Evolutionary conservation across 1,139 yeast genomes (phyloP).

Genomic region (Geotrichum candidum): DNA sequence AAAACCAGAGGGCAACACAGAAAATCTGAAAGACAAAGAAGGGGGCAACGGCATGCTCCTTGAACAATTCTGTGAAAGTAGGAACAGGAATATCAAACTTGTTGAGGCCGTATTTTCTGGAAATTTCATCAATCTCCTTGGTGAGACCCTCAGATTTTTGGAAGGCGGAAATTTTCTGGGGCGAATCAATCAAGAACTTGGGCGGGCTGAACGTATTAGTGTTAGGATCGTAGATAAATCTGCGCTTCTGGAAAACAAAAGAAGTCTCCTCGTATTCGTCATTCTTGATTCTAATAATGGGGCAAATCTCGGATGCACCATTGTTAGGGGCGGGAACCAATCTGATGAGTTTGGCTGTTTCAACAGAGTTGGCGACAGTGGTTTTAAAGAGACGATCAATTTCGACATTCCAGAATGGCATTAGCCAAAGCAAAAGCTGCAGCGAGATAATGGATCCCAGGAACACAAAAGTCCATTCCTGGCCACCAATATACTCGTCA

Average conservation of each 20-base stretch:
- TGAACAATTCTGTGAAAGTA: constrained; percentile 79
- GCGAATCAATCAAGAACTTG: constrained; percentile 61
- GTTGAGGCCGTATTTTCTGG: constrained; percentile 72
- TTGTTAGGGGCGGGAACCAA: constrained; percentile 78
- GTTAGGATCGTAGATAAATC: constrained; percentile 64
- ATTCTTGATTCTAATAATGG: constrained; percentile 52
- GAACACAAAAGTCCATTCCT: constrained; percentile 62
- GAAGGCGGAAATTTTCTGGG: constrained; percentile 46
- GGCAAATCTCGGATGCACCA: constrained; percentile 78
- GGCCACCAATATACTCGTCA: constrained; percentile 74
- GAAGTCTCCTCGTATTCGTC: constrained; percentile 59
- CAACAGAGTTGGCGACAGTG: constrained; percentile 42
- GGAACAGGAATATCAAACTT: constrained; percentile 94
- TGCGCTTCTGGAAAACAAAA: constrained; percentile 86
- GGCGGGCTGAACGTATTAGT: constrained; percentile 70
- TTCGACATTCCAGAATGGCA: constrained; percentile 92
- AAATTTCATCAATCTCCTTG: constrained; percentile 46
- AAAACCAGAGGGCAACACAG: constrained; percentile 91
- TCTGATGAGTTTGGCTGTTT: constrained; percentile 64
- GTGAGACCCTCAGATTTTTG: constrained; percentile 59
- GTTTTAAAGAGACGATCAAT: constrained; percentile 71
- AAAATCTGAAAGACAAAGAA: constrained; percentile 94
- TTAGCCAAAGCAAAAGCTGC: constrained; percentile 72
- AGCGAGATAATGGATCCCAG: constrained; percentile 47
- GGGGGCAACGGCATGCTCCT: constrained; percentile 98